phyloP scores from a whole-genome alignment of 2,329 filamentous ascomycete genomes.

The Fusarium anguioides region DNA sequence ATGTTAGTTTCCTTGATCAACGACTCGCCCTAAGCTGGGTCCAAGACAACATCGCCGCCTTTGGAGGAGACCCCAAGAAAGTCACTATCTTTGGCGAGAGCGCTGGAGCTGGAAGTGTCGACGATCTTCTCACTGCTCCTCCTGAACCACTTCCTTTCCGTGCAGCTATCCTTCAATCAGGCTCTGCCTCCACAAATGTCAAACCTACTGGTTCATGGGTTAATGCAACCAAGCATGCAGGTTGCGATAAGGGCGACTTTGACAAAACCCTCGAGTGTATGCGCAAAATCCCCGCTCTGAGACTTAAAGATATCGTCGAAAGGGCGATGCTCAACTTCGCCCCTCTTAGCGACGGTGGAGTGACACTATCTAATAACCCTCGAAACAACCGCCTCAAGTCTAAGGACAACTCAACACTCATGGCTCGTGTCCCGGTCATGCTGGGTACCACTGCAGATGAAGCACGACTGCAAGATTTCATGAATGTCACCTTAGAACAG shows the following conservation, averaged over 20 bases:
- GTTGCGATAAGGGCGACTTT: constrained; percentile 15
- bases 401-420: background rate
- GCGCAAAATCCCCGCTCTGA: constrained; percentile 28
- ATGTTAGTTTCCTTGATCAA: constrained; percentile 48
- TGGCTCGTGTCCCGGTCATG: constrained; percentile 43
- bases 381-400: constrained; percentile 29
- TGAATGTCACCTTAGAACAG: background rate
- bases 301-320: constrained; percentile 34
- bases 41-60: constrained; percentile 60
- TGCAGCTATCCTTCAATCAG: constrained; percentile 46
- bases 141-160: constrained; percentile 45
- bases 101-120: constrained; percentile 67
- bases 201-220: constrained; percentile 28
- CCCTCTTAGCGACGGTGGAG: constrained; percentile 37
- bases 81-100: constrained; percentile 66
- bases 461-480: constrained; percentile 21
- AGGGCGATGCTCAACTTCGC: constrained; percentile 33
- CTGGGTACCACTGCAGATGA: constrained; percentile 42
- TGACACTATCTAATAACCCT: constrained; percentile 36
- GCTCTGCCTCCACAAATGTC: constrained; percentile 17
- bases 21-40: constrained; percentile 62
- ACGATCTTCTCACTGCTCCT: constrained; percentile 43
- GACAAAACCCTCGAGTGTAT: constrained; percentile 37
- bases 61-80: constrained; percentile 58
- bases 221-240: constrained; percentile 4